Percentiles rank a stretch among this genome's conserved stretches.
Conservation (phyloP, 2,329 filamentous ascomycete species). For the Phoma sp. region DNA sequence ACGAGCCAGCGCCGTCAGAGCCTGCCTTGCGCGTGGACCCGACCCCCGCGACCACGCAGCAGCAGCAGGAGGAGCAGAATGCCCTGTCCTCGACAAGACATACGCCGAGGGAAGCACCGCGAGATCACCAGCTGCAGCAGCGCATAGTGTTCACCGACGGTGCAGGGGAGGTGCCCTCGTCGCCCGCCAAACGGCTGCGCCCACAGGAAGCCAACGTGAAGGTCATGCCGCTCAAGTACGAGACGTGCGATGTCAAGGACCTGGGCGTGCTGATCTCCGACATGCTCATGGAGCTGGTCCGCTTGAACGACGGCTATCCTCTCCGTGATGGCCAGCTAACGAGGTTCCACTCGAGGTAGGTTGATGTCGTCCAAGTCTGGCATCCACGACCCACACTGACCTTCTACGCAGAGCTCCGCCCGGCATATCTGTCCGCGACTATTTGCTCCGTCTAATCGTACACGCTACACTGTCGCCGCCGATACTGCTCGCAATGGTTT, state of each 20-base stretch:
- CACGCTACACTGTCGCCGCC: slow-evolving; percentile 93
- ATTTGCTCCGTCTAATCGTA: slow-evolving; percentile 87
- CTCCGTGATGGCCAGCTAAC: slow-evolving; percentile 86
- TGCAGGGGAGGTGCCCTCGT: slow-evolving; percentile 21
- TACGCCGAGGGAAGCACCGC: slow-evolving; percentile 21
- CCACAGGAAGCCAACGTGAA: slow-evolving; percentile 55
- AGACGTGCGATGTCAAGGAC: slow-evolving; percentile 80
- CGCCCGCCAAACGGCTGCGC: slow-evolving; percentile 42
- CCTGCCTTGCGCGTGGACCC: slow-evolving; percentile 44
- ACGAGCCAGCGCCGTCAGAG: slow-evolving; percentile 35
- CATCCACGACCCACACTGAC: slow-evolving; percentile 10
- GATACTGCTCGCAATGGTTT: slow-evolving; percentile 97
- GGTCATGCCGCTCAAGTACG: slow-evolving; percentile 75
- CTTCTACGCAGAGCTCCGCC: slow-evolving; percentile 66
- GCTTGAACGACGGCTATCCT: slow-evolving; percentile 87
- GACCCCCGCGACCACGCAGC: slow-evolving; percentile 30
- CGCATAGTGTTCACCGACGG: slow-evolving; percentile 1
- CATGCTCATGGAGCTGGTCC: slow-evolving; percentile 94
- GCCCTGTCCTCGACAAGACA: slow-evolving; percentile 18
- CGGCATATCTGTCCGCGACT: slow-evolving; percentile 92
- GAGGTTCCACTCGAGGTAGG: slow-evolving; percentile 89
- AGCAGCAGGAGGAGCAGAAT: slow-evolving; percentile 15
- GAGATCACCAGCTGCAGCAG: slow-evolving; percentile 5
- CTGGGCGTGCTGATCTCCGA: slow-evolving; percentile 89
- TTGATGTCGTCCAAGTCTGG: neutral